phyloP scores from a whole-genome alignment of 805 yeast genomes.

The Candida succiphila region DNA sequence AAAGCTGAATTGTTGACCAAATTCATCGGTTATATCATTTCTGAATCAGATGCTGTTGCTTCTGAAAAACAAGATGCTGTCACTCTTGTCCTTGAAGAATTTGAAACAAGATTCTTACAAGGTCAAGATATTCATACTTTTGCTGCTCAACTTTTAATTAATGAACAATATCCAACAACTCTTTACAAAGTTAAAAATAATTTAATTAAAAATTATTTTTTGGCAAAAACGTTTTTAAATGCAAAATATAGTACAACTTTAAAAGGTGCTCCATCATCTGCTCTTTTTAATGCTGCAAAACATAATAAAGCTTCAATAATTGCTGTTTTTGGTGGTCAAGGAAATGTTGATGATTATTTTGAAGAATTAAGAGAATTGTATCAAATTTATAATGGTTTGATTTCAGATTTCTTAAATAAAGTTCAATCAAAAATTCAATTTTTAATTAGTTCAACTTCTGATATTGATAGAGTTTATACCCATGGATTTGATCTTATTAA shows the following conservation, averaged over 20 bases:
- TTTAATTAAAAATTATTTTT: slow-evolving; percentile 71
- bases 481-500: slow-evolving; percentile 83
- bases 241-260: slow-evolving; percentile 12
- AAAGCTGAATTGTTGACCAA: slow-evolving; percentile 77
- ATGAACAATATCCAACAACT: slow-evolving; percentile 55
- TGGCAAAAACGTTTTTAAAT: slow-evolving; percentile 22
- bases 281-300: slow-evolving; percentile 52
- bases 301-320: slow-evolving; percentile 40
- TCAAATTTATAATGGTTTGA: slow-evolving; percentile 64
- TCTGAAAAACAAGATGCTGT: slow-evolving; percentile 45
- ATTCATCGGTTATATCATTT: slow-evolving; percentile 64
- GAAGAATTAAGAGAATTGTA: slow-evolving; percentile 88
- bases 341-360: slow-evolving; percentile 95
- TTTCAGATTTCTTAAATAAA: slow-evolving; percentile 59
- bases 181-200: slow-evolving; percentile 55
- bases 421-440: slow-evolving; percentile 60
- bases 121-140: slow-evolving; percentile 81
- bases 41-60: slow-evolving; percentile 13
- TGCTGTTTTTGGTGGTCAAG: slow-evolving; percentile 98
- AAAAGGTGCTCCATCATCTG: slow-evolving; percentile 12
- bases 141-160: slow-evolving; percentile 60
- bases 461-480: slow-evolving; percentile 80
- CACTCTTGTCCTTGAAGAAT: slow-evolving; percentile 64
- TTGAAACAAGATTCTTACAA: slow-evolving; percentile 68
- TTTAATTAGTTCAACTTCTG: slow-evolving; percentile 61